Percentiles rank a stretch among this genome's conserved stretches.
Conservation (phyloP, 306 rosid genomes). For the Quercus agrifolia region DNA sequence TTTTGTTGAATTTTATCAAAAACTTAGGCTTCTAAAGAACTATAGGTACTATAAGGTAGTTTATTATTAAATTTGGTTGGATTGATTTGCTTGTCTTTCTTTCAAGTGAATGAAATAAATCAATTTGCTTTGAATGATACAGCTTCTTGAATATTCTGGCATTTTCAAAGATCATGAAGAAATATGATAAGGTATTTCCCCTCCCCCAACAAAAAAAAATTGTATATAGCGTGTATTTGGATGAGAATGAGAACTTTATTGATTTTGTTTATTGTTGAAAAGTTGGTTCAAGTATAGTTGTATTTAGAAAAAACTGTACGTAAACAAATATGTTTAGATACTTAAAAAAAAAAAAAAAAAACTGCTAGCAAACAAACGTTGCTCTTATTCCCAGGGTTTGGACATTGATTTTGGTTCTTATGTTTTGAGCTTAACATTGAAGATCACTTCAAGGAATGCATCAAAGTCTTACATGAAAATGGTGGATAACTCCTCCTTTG, state of each 20-base stretch:
- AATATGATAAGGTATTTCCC: constrained; percentile 64
- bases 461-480: constrained; percentile 58
- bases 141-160: constrained; percentile 72
- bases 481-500: constrained; percentile 63
- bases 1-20: constrained; percentile 55
- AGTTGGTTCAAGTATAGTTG: too few relatives aligned
- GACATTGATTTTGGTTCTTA: too few relatives aligned
- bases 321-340: too few relatives aligned
- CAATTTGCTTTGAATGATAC: neutral
- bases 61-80: neutral
- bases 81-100: neutral
- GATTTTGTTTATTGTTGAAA: too few relatives aligned
- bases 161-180: constrained; percentile 80
- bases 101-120: too few relatives aligned
- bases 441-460: constrained; percentile 63
- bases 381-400: too few relatives aligned
- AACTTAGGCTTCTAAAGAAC: constrained; percentile 67
- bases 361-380: too few relatives aligned
- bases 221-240: too few relatives aligned
- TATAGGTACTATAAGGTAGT: constrained; percentile 28
- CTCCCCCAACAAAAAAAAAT: too few relatives aligned
- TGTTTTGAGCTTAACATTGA: neutral
- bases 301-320: too few relatives aligned
- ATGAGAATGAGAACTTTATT: too few relatives aligned
- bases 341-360: too few relatives aligned